Evolutionary conservation across 345 rosid species (phyloP), one percentile per base, ranked within the genome.

Genomic region (Noccaea caerulescens): DNA sequence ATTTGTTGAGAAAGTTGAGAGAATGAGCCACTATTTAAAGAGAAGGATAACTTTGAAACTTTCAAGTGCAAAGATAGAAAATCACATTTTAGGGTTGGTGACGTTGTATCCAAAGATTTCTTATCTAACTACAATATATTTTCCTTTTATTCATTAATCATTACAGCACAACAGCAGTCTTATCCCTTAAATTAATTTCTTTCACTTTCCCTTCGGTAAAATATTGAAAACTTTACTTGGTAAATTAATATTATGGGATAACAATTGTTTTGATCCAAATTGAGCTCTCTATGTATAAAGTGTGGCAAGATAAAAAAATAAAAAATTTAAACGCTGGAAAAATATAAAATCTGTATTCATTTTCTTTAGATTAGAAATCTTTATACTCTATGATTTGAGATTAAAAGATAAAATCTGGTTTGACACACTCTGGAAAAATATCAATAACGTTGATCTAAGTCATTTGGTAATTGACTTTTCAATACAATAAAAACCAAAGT

Each of bases 391-490:
- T 25, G 8, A 30, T 32, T 47, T 16, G 27, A n/a, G 59, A 55
- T 33, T 5, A 55, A 32, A 32, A 47, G 32, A 46, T 16, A 63
- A 43, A 5, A 44, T 30, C 10, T 12, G 46, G 66, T 42, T 63
- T 18, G n/a, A 13, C 6, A 49, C 56, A 38, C 49, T 18, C 10
- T 23, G 46, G 44, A 51, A 39, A 32, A 36, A 10, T 7, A 57
- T 72, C 56, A 66, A 33, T 47, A 49, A 14, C 43, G 11, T 73
- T 58, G 25, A 39, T 49, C 43, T n/a, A 60, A 59, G 73, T 75
- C 63, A 53, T 59, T 53, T 41, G 62, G 78, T 75, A 68, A 45
- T 62, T 75, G 74, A 68, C 73, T 68, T 59, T 8, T 36, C 42
- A 51, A 34, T 34, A 27, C 57, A 53, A 8, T 37, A 62, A 44